Percentiles rank a stretch among this genome's conserved stretches.
Evolutionary conservation across 805 yeast species (phyloP).

Genomic region (Helenozyma baotianmanensis): DNA sequence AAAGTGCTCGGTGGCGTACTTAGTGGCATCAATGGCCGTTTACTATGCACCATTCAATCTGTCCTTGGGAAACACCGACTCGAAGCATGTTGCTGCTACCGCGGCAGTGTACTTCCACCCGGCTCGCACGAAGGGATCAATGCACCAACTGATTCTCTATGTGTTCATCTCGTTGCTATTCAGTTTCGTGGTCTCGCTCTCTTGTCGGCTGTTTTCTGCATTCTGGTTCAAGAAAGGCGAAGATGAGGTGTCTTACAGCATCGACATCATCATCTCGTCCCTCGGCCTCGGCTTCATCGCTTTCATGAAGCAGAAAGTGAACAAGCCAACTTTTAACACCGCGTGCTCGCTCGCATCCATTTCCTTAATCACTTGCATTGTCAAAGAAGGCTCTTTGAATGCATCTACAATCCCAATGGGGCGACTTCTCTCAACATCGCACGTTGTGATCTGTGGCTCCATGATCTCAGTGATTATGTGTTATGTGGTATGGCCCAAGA

Average conservation of each 20-base stretch:
- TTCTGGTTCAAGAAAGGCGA: slow-evolving; percentile 40
- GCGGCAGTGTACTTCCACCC: slow-evolving; percentile 85
- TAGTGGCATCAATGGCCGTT: slow-evolving; percentile 69
- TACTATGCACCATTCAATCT: slow-evolving; percentile 48
- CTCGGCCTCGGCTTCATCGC: slow-evolving; percentile 63
- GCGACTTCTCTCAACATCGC: slow-evolving; percentile 49
- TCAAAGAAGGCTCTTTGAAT: slow-evolving; percentile 68
- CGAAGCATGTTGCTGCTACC: slow-evolving; percentile 79
- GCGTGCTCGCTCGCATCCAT: slow-evolving; percentile 78
- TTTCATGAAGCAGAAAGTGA: slow-evolving; percentile 61
- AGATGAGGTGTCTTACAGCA: slow-evolving; percentile 45
- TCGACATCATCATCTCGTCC: slow-evolving; percentile 52
- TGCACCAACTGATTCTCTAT: slow-evolving; percentile 68
- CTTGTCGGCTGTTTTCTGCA: slow-evolving; percentile 50
- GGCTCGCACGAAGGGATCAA: slow-evolving; percentile 70
- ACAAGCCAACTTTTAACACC: slow-evolving; percentile 68
- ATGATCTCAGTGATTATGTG: slow-evolving; percentile 55
- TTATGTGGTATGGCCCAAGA: slow-evolving; percentile 58
- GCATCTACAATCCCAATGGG: slow-evolving; percentile 52
- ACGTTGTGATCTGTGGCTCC: slow-evolving; percentile 60
- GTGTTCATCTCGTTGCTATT: slow-evolving; percentile 52
- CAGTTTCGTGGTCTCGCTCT: slow-evolving; percentile 48
- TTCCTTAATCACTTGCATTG: slow-evolving; percentile 62
- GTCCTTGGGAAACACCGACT: slow-evolving; percentile 60
- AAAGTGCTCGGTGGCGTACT: slow-evolving; percentile 72